Percentiles rank a stretch among this genome's conserved stretches.
Evolutionary conservation across 2,329 filamentous ascomycete species (phyloP).

Genomic region (Calonectria leucothoes): DNA sequence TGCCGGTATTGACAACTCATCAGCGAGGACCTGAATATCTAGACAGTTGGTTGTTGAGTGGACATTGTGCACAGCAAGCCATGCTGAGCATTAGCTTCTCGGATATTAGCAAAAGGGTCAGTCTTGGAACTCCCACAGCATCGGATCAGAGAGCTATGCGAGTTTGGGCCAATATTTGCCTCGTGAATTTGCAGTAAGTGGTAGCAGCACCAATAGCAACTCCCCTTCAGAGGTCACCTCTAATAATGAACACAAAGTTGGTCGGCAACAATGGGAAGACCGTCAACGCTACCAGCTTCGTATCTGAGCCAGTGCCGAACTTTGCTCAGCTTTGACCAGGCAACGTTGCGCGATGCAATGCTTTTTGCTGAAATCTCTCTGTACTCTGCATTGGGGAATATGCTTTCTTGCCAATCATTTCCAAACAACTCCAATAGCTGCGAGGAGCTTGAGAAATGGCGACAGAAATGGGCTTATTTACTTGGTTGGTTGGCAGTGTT

Average conservation of each 20-base stretch:
- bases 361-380: constrained; percentile 53
- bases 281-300: constrained; percentile 49
- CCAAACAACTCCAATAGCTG: neutral
- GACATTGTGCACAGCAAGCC: constrained; percentile 55
- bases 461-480: constrained; percentile 31
- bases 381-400: constrained; percentile 44
- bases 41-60: constrained; percentile 56
- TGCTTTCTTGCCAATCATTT: neutral
- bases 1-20: neutral
- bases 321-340: constrained; percentile 53
- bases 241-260: constrained; percentile 43
- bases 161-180: constrained; percentile 32
- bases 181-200: constrained; percentile 33
- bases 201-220: too few species aligned
- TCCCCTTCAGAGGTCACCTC: neutral
- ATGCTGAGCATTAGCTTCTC: constrained; percentile 58
- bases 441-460: constrained; percentile 25
- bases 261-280: constrained; percentile 54
- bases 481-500: constrained; percentile 13
- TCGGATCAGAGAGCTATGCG: constrained; percentile 47
- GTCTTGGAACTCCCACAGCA: constrained; percentile 42
- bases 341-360: constrained; percentile 55
- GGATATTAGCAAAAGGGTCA: constrained; percentile 51
- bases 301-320: constrained; percentile 55
- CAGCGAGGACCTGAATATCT: constrained; percentile 49